A percentile compares a stretch with the other conserved stretches of the same genome.
These are phyloP conservation scores for Trichophyton schoenleinii DNA, from an alignment of 2,329 filamentous ascomycete genomes.

Conservation along the genomic window DNA sequence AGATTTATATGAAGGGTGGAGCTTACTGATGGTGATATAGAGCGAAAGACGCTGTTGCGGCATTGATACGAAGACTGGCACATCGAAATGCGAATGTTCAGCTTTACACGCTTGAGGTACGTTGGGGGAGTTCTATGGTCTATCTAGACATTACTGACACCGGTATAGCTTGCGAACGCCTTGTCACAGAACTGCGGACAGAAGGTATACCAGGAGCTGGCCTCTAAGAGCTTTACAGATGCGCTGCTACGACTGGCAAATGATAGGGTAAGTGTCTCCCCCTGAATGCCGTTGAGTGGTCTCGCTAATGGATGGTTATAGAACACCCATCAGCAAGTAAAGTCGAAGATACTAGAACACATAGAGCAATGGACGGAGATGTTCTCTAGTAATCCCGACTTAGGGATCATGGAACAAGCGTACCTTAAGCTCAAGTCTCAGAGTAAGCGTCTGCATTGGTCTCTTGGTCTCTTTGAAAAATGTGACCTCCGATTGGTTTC, in stretches of 20 bases:
- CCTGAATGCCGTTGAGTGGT: background rate
- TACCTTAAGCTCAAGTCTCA: constrained; percentile 72
- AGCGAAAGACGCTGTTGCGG: constrained; percentile 73
- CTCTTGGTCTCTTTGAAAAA: background rate
- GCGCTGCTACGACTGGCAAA: constrained; percentile 78
- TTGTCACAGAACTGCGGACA: constrained; percentile 85
- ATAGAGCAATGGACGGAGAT: constrained; percentile 96
- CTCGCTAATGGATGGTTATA: constrained; percentile 16
- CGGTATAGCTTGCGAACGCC: constrained; percentile 63
- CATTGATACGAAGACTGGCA: constrained; percentile 81
- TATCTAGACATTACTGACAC: background rate
- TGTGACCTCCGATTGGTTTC: background rate
- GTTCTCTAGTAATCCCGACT: constrained; percentile 76
- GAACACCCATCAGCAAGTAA: constrained; percentile 93
- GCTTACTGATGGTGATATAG: constrained; percentile 20
- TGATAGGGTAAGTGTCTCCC: constrained; percentile 47
- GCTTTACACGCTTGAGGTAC: constrained; percentile 78
- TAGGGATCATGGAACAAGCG: constrained; percentile 95
- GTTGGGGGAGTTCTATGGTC: background rate
- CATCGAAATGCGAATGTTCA: constrained; percentile 94
- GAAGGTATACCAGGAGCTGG: constrained; percentile 75
- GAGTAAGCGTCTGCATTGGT: constrained; percentile 31
- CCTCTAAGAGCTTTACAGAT: constrained; percentile 87
- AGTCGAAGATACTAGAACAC: constrained; percentile 88
- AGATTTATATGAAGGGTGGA: background rate